phyloP scores from a whole-genome alignment of 768 basidiomycete genomes.

The Mycena rosella region DNA sequence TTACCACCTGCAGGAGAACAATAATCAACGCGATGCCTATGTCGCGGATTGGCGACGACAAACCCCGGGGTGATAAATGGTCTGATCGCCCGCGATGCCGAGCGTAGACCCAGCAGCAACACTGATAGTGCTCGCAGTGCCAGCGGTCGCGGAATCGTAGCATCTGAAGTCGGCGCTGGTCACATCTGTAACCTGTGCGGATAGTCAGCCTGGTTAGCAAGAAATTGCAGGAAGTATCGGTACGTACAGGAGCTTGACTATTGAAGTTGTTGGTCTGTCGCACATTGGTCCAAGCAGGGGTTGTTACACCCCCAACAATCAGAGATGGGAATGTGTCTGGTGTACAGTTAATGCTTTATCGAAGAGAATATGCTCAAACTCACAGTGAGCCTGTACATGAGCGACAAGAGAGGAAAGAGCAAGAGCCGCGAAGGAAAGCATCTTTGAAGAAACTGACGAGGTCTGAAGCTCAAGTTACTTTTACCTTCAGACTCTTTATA shows the following conservation, averaged over 20 bases:
- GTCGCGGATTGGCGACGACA: conserved; percentile 16
- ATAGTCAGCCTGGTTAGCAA: background rate
- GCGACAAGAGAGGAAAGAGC: conserved; percentile 28
- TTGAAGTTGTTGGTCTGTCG: conserved; percentile 63
- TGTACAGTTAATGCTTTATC: background rate
- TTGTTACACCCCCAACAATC: conserved; percentile 53
- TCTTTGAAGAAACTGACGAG: conserved; percentile 6
- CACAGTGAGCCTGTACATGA: conserved; percentile 39
- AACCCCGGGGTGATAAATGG: conserved; percentile 65
- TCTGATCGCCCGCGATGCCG: conserved; percentile 56
- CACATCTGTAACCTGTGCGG: conserved; percentile 57
- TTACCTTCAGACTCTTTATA: conserved; percentile 13
- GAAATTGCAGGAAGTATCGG: conserved; percentile 15
- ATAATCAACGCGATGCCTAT: background rate
- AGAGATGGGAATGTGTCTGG: conserved; percentile 62
- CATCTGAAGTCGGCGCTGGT: conserved; percentile 62
- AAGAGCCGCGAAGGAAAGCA: conserved; percentile 28
- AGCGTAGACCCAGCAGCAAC: conserved; percentile 60
- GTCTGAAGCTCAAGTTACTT: conserved; percentile 7
- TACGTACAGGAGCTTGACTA: conserved; percentile 51
- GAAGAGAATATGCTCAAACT: background rate
- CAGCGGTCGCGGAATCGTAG: conserved; percentile 56
- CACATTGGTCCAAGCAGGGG: conserved; percentile 56
- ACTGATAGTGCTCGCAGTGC: conserved; percentile 57
- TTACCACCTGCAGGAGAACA: conserved; percentile 44